Evolutionary conservation across 768 basidiomycete species (phyloP).

Genomic region (Exsudoporus frostii): DNA sequence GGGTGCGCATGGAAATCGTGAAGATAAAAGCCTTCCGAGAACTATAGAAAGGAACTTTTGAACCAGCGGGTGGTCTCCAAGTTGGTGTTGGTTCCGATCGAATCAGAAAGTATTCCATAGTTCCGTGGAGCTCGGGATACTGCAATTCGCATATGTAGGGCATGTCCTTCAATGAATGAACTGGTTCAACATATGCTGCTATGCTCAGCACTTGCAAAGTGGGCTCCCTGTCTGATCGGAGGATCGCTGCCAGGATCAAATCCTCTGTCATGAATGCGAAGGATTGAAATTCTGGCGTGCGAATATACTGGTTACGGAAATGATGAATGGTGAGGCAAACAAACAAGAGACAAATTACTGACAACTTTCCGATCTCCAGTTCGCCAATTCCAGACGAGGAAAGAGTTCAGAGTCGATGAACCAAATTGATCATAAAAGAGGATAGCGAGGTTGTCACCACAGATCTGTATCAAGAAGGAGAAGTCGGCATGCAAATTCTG

Average conservation of each 20-base stretch:
- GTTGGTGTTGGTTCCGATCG: slow-evolving; percentile 34
- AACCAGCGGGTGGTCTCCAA: slow-evolving; percentile 17
- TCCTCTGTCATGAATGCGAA: slow-evolving; percentile 35
- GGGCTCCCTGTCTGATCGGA: slow-evolving; percentile 1
- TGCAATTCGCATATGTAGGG: slow-evolving; percentile 25
- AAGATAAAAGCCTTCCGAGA: slow-evolving; percentile 32
- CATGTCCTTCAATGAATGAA: slow-evolving; percentile 11
- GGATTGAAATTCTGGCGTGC: slow-evolving; percentile 23
- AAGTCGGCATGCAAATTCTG: slow-evolving; percentile 1
- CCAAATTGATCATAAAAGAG: slow-evolving; percentile 19
- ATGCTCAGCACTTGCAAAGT: slow-evolving; percentile 22
- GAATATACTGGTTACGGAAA: slow-evolving; percentile 18
- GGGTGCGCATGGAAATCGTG: slow-evolving; percentile 25
- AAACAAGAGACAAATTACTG: slow-evolving; percentile 5
- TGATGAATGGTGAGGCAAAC: background rate
- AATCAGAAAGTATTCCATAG: slow-evolving; percentile 23
- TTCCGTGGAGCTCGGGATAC: slow-evolving; percentile 22
- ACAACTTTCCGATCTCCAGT: slow-evolving; percentile 29
- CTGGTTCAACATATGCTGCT: background rate
- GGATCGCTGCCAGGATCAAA: slow-evolving; percentile 22
- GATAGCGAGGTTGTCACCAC: slow-evolving; percentile 30
- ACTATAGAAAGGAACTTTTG: slow-evolving; percentile 18
- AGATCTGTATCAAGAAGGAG: slow-evolving; percentile 32
- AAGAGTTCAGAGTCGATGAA: slow-evolving; percentile 3
- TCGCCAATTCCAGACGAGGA: slow-evolving; percentile 37